Base-by-base conservation (phyloP, 768 basidiomycete species). In the Amanita inopinata region DNA sequence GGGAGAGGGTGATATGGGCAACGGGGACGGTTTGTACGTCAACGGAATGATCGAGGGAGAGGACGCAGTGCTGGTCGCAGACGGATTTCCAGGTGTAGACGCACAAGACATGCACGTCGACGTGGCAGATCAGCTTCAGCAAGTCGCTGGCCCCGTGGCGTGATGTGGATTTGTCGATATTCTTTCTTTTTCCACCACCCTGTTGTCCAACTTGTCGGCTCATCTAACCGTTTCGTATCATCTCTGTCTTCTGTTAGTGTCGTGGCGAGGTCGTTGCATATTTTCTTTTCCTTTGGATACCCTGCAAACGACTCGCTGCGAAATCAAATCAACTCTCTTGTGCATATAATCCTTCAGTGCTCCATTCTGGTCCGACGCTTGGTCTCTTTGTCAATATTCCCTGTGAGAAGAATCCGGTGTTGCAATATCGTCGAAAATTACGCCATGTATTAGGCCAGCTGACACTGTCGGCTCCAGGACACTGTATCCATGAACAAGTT, bases 381-480 rank as follows among this genome's bases (percentile, higher is more conserved):
- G 55, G 47, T 51, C 45, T 52, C 50, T 52, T 37, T 53, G 22
- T 47, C 51, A 44, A 31, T 34, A 27, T 41, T 37, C 40, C 33
- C 23, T 32, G n/a, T n/a, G n/a, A n/a, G n/a, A n/a, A n/a, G n/a
- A n/a, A n/a, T n/a, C n/a, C n/a, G n/a, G n/a, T n/a, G n/a, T n/a
- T n/a, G n/a, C n/a, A n/a, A n/a, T n/a, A n/a, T n/a, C n/a, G n/a
- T n/a, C n/a, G n/a, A n/a, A n/a, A n/a, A n/a, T n/a, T n/a, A n/a
- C n/a, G n/a, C n/a, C n/a, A n/a, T n/a, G n/a, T n/a, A n/a, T n/a
- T n/a, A n/a, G n/a, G n/a, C n/a, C n/a, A n/a, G n/a, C n/a, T n/a
- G 66, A 61, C 57, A 59, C 57, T 53, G 61, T 62, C 62, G 69
- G 70, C 62, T 62, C 58, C 59, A 61, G 67, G 54, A 64, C 63